Evolutionary conservation across 768 basidiomycete species (phyloP).

Genomic region (Sporobolomyces roseus): DNA sequence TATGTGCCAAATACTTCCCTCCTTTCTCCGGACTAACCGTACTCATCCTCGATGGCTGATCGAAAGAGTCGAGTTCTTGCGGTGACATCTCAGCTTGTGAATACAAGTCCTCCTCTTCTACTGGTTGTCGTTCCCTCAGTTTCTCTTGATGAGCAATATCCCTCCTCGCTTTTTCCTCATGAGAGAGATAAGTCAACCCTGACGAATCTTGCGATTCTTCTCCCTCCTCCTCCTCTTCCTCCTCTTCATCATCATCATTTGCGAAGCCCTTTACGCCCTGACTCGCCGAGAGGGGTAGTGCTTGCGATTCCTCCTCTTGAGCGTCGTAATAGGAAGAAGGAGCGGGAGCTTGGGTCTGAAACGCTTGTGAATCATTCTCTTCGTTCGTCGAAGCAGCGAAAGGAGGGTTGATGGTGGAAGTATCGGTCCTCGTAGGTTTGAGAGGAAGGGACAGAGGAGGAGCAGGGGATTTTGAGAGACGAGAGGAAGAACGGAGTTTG

Average conservation of each 20-base stretch:
- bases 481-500: background rate
- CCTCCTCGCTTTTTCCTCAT: background rate
- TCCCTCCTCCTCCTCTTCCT: slow-evolving; percentile 3
- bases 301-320: background rate
- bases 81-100: too few relatives aligned
- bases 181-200: background rate
- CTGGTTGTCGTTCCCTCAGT: too few relatives aligned
- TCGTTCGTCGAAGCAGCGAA: background rate
- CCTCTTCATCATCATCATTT: too few relatives aligned
- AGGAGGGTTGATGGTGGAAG: background rate
- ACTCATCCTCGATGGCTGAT: too few relatives aligned
- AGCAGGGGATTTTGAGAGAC: background rate
- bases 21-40: too few relatives aligned
- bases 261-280: too few relatives aligned
- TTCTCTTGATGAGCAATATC: too few relatives aligned
- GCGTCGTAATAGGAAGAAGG: too few relatives aligned
- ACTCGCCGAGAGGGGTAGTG: background rate
- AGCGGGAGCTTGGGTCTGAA: background rate
- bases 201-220: background rate
- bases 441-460: background rate
- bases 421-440: background rate
- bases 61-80: too few relatives aligned
- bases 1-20: too few relatives aligned
- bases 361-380: slow-evolving; percentile 5
- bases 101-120: background rate